These are phyloP conservation scores for Phytomonas sp. DNA, from an alignment of 208 protist species.

Conservation along the genomic window DNA sequence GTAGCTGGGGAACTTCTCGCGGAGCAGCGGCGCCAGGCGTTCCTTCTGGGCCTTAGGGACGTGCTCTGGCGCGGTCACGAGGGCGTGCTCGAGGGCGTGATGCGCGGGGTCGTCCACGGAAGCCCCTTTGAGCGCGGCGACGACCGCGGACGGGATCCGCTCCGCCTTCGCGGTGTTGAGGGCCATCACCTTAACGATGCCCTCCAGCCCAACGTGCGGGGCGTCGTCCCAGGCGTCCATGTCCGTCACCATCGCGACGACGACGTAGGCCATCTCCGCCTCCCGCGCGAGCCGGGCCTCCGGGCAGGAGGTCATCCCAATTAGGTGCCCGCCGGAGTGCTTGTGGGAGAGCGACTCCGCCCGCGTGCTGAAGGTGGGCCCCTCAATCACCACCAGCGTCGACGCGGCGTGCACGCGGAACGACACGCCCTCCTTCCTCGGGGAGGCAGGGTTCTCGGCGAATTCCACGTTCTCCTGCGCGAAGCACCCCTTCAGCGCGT, in stretches of 20 bases:
- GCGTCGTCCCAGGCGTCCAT: conserved; percentile 89
- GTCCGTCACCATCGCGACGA: conserved; percentile 91
- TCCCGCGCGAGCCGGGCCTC: conserved; percentile 89
- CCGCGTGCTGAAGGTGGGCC: conserved; percentile 84
- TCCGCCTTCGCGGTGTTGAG: conserved; percentile 70
- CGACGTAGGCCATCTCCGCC: conserved; percentile 85
- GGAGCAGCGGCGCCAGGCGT: conserved; percentile 41
- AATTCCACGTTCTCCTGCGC: conserved; percentile 6
- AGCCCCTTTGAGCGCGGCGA: conserved; percentile 26
- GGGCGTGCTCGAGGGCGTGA: conserved; percentile 29
- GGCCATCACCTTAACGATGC: conserved; percentile 44
- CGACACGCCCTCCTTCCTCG: not conserved
- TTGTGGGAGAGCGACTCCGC: conserved; percentile 84
- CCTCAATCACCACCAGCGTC: conserved; percentile 89
- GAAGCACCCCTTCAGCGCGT: conserved; percentile 35
- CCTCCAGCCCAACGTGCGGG: conserved; percentile 53
- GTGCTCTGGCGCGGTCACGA: conserved; percentile 40
- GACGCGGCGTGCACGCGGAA: conserved; percentile 42
- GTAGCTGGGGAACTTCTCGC: conserved; percentile 47
- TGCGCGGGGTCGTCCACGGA: conserved; percentile 47
- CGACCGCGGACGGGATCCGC: conserved; percentile 33
- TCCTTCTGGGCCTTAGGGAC: conserved; percentile 36
- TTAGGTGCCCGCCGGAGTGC: conserved; percentile 64
- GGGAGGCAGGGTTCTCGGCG: not conserved
- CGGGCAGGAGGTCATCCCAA: conserved; percentile 90